Evolutionary conservation across 495 filamentous ascomycete genomes (phyloP).

Genomic region (Hypoxylon fragiforme): DNA sequence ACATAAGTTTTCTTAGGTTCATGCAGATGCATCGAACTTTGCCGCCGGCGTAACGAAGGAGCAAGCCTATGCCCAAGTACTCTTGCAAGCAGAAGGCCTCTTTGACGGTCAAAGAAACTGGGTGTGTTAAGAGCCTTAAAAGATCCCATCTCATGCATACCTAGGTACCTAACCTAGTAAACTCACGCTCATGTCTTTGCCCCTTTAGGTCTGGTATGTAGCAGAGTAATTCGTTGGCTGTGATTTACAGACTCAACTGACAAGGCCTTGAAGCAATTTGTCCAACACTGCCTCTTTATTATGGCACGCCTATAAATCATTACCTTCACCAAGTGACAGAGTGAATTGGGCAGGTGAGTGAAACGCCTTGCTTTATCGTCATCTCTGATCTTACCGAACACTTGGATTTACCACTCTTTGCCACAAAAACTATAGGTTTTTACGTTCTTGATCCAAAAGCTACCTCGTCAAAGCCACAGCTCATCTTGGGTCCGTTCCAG

Average conservation of each 20-base stretch:
- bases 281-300: constrained; percentile 83
- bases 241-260: neutral
- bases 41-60: constrained; percentile 64
- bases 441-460: constrained; percentile 72
- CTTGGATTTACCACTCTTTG: constrained; percentile 1
- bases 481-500: constrained; percentile 86
- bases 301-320: constrained; percentile 81
- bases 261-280: constrained; percentile 64
- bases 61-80: constrained; percentile 75
- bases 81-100: constrained; percentile 70
- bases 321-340: constrained; percentile 69
- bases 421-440: constrained; percentile 62
- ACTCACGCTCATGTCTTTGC: constrained; percentile 5
- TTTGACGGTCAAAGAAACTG: constrained; percentile 83
- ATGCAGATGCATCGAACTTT: constrained; percentile 86
- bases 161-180: too few relatives aligned
- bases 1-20: constrained; percentile 61
- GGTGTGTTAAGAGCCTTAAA: constrained; percentile 54
- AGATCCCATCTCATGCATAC: constrained; percentile 1
- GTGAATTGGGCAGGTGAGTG: constrained; percentile 83
- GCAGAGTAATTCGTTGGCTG: neutral
- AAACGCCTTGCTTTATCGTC: neutral
- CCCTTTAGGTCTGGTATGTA: constrained; percentile 35
- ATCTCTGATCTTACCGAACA: neutral
- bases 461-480: constrained; percentile 47